phyloP scores from a whole-genome alignment of 2,329 filamentous ascomycete genomes.

The Fusarium sp. region DNA sequence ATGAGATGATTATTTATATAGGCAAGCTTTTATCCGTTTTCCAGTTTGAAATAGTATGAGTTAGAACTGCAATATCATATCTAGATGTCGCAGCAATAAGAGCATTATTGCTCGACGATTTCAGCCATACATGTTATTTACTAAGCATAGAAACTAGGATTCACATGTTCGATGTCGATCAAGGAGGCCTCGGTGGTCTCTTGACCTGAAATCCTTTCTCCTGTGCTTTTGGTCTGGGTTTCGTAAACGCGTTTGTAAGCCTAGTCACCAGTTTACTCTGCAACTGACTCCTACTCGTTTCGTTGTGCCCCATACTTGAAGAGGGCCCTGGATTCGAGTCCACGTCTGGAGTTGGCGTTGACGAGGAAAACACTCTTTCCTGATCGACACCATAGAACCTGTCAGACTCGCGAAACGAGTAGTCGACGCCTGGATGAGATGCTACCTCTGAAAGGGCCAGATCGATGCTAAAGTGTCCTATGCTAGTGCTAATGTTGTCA shows the following conservation, averaged over 20 bases:
- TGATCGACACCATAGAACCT: not conserved
- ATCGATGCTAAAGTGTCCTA: not conserved
- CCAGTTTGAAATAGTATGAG: too few relatives aligned
- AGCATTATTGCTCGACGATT: not conserved
- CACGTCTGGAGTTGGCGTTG: accelerated
- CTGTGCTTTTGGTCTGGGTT: not conserved
- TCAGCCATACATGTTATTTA: not conserved
- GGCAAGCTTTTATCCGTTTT: too few relatives aligned
- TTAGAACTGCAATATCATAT: too few relatives aligned
- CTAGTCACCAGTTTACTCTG: not conserved
- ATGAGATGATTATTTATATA: too few relatives aligned
- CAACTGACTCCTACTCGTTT: accelerated
- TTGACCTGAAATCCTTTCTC: not conserved
- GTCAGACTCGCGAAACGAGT: not conserved
- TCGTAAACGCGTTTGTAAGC: not conserved
- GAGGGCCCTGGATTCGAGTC: accelerated
- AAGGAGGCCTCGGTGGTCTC: not conserved
- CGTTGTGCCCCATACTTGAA: accelerated
- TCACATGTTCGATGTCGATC: not conserved
- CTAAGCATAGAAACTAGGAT: not conserved
- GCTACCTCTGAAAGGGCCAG: not conserved
- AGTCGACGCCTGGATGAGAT: not conserved
- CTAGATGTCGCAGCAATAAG: too few relatives aligned
- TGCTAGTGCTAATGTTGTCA: accelerated
- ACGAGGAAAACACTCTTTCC: not conserved